A percentile compares a stretch with the other conserved stretches of the same genome.
phyloP scores from a whole-genome alignment of 2,329 filamentous ascomycete genomes.

The Rosellinia necatrix region DNA sequence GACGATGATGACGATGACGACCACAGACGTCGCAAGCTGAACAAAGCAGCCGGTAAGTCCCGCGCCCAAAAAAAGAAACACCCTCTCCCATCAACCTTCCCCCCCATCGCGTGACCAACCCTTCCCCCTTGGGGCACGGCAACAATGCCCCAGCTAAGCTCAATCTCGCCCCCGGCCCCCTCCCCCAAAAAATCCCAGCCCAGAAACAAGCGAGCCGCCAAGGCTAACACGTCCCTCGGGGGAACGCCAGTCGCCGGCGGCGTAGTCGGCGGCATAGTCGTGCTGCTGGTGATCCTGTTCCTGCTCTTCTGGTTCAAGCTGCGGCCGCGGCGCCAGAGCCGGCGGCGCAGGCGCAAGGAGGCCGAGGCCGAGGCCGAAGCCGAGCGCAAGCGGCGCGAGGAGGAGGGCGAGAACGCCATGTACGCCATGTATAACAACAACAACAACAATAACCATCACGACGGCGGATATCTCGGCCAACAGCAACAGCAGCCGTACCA shows the following conservation, averaged over 20 bases:
- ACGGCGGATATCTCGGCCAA: neutral
- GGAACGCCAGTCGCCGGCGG: constrained; percentile 22
- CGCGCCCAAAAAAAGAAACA: too few relatives aligned
- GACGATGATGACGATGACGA: constrained; percentile 23
- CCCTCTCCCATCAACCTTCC: too few relatives aligned
- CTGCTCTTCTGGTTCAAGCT: constrained; percentile 22
- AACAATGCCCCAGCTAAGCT: neutral
- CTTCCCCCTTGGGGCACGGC: neutral
- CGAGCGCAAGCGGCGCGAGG: neutral
- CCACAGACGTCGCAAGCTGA: neutral
- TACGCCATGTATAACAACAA: too few relatives aligned
- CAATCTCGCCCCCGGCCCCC: neutral
- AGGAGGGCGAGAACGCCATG: neutral
- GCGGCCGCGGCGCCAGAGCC: constrained; percentile 10
- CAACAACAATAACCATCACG: too few relatives aligned
- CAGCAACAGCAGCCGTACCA: constrained; percentile 3
- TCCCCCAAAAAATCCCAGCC: neutral
- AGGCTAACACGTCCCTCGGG: neutral
- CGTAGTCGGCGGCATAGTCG: constrained; percentile 16
- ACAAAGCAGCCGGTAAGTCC: constrained; percentile 19
- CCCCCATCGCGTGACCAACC: too few relatives aligned
- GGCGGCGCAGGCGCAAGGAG: neutral
- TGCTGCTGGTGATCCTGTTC: constrained; percentile 10
- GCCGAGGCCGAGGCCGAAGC: neutral
- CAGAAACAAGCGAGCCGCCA: neutral